phyloP scores from a whole-genome alignment of 2,329 filamentous ascomycete species.

The Pseudogymnoascus sp. region DNA sequence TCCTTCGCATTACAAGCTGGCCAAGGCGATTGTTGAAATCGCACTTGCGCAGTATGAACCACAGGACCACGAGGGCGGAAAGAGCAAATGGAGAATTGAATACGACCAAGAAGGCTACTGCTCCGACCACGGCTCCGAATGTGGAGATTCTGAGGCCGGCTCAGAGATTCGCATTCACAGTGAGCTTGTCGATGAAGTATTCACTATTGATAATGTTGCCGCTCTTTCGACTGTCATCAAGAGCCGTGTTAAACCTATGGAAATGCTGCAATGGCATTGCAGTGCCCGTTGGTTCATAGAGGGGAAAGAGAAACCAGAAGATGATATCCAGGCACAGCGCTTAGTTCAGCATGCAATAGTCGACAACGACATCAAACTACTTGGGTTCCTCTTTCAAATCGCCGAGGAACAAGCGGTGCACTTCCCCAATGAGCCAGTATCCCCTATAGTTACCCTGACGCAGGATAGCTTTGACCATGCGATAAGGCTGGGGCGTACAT shows the following conservation, averaged over 20 bases:
- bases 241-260: constrained; percentile 48
- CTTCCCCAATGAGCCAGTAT: constrained; percentile 26
- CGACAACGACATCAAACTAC: constrained; percentile 20
- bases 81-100: constrained; percentile 34
- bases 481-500: constrained; percentile 41
- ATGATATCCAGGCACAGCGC: not conserved
- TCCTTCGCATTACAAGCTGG: constrained; percentile 47
- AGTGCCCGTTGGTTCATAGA: constrained; percentile 26
- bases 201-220: constrained; percentile 70
- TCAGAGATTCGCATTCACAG: constrained; percentile 34
- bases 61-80: constrained; percentile 36
- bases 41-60: constrained; percentile 59
- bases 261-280: constrained; percentile 39
- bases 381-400: constrained; percentile 24
- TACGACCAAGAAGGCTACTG: constrained; percentile 33
- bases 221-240: constrained; percentile 61
- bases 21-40: constrained; percentile 62
- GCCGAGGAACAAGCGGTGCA: constrained; percentile 21
- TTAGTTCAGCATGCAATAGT: constrained; percentile 20
- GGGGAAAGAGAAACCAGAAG: not conserved
- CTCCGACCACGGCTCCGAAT: constrained; percentile 24
- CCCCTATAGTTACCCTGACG: constrained; percentile 34
- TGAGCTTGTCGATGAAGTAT: constrained; percentile 55
- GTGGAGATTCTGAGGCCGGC: constrained; percentile 24
- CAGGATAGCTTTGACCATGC: constrained; percentile 35